These are phyloP conservation scores for Cordyceps tenuipes DNA, from an alignment of 2,329 filamentous ascomycete genomes.

Conservation along the genomic window DNA sequence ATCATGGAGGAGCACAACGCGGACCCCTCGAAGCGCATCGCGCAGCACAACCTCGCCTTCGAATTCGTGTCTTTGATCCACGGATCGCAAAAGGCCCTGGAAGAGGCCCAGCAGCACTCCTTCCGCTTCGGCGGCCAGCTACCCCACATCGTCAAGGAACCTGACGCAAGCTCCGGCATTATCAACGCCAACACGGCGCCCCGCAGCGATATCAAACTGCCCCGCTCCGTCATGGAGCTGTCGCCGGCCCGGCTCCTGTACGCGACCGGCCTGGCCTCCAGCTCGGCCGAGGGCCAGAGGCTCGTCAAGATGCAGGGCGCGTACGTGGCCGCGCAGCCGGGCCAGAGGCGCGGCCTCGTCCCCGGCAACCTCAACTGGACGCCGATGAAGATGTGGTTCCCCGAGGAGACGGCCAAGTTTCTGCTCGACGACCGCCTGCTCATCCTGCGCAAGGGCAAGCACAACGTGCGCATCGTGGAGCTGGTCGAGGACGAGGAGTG, in stretches of 20 bases:
- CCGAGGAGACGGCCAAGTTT: conserved; percentile 49
- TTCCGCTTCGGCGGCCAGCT: conserved; percentile 36
- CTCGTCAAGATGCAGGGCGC: conserved; percentile 46
- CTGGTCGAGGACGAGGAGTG: conserved; percentile 50
- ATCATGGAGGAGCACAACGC: conserved; percentile 60
- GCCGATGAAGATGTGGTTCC: conserved; percentile 51
- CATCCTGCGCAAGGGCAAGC: conserved; percentile 55
- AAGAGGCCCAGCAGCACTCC: conserved; percentile 49
- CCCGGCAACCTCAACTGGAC: conserved; percentile 50
- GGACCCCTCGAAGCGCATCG: conserved; percentile 63
- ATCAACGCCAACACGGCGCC: conserved; percentile 40
- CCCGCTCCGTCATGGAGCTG: conserved; percentile 45
- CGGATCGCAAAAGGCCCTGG: conserved; percentile 54
- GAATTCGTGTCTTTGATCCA: conserved; percentile 79
- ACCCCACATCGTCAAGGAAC: conserved; percentile 24
- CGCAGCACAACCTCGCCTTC: conserved; percentile 74
- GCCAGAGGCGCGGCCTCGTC: conserved; percentile 34
- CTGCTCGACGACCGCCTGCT: conserved; percentile 51
- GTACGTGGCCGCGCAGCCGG: conserved; percentile 50
- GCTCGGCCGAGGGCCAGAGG: conserved; percentile 49
- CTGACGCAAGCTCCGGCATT: conserved; percentile 22
- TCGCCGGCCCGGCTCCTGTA: conserved; percentile 52
- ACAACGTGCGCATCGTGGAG: conserved; percentile 54
- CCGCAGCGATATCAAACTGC: conserved; percentile 49
- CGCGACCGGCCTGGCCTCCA: conserved; percentile 50